Percentiles rank a stretch among this genome's conserved stretches.
These are phyloP conservation scores for Trematosphaeria pertusa DNA, from an alignment of 2,329 filamentous ascomycete species.

Conservation along the genomic window DNA sequence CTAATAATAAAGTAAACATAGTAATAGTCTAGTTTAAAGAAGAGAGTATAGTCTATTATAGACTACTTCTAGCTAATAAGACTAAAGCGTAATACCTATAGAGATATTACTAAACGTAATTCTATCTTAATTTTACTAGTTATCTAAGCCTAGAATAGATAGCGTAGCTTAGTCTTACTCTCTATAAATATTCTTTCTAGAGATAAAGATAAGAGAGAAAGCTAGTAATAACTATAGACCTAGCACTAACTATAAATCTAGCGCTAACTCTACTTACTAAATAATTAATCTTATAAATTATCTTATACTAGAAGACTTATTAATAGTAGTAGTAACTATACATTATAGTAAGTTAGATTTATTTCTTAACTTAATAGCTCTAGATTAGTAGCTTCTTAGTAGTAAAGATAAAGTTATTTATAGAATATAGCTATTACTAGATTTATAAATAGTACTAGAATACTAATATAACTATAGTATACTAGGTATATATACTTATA, in stretches of 20 bases:
- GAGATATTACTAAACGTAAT: constrained; percentile 9
- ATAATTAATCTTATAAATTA: constrained; percentile 7
- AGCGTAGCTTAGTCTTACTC: constrained; percentile 7
- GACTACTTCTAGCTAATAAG: constrained; percentile 9
- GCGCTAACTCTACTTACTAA: constrained; percentile 3
- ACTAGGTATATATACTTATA: constrained; percentile 1
- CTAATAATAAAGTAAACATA: constrained; percentile 8
- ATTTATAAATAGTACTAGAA: constrained; percentile 11
- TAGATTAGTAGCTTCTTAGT: constrained; percentile 1
- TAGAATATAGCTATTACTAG: constrained; percentile 3
- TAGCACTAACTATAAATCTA: no score
- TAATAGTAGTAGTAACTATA: constrained; percentile 8
- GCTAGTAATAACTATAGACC: constrained; percentile 6
- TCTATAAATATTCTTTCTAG: constrained; percentile 5
- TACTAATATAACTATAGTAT: constrained; percentile 8
- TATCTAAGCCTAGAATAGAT: constrained; percentile 9
- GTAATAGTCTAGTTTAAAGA: constrained; percentile 2
- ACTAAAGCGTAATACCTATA: constrained; percentile 7
- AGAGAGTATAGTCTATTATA: constrained; percentile 7
- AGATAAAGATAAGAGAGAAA: constrained; percentile 4
- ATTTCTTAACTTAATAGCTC: constrained; percentile 1
- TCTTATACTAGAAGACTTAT: constrained; percentile 4
- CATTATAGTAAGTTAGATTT: constrained; percentile 6
- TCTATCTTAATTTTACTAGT: constrained; percentile 1
- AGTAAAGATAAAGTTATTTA: constrained; percentile 8